These are phyloP conservation scores for Lodderomyces parapsilosis DNA, from an alignment of 1,139 yeast species.

Conservation along the genomic window DNA sequence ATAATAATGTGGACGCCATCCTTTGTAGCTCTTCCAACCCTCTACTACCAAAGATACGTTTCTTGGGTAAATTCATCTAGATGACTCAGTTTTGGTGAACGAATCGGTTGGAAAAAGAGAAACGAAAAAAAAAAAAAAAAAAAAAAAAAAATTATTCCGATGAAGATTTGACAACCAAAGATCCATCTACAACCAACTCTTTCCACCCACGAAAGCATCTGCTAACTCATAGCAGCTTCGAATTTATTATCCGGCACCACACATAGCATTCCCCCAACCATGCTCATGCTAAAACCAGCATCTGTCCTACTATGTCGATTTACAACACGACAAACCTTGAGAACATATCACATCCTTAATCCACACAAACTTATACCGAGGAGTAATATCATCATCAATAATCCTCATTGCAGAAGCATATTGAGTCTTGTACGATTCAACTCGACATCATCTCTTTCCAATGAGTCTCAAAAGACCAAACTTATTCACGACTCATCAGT, in stretches of 20 bases:
- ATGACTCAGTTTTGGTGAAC: not conserved
- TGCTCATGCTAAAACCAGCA: not conserved
- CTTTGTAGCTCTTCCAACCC: no score
- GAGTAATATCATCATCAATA: not conserved
- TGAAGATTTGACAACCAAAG: not conserved
- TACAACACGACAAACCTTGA: not conserved
- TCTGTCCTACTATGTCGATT: conserved; percentile 1
- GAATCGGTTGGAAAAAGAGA: not conserved
- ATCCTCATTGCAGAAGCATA: not conserved
- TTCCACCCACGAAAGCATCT: no score
- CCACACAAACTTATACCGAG: not conserved
- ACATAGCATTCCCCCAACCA: not conserved
- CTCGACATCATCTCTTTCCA: not conserved
- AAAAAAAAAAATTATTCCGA: no score
- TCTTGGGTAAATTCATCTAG: not conserved
- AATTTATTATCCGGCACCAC: no score
- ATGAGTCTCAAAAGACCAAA: not conserved
- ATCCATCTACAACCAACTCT: not conserved
- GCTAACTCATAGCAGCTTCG: no score
- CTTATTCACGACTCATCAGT: conserved; percentile 16
- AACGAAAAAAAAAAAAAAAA: not conserved
- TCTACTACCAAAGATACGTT: no score
- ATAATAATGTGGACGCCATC: no score
- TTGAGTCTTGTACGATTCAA: not conserved
- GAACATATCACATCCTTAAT: not conserved